A percentile compares a stretch with the other conserved stretches of the same genome.
Conservation (phyloP, 768 basidiomycete species). For the Agrocybe pediades region DNA sequence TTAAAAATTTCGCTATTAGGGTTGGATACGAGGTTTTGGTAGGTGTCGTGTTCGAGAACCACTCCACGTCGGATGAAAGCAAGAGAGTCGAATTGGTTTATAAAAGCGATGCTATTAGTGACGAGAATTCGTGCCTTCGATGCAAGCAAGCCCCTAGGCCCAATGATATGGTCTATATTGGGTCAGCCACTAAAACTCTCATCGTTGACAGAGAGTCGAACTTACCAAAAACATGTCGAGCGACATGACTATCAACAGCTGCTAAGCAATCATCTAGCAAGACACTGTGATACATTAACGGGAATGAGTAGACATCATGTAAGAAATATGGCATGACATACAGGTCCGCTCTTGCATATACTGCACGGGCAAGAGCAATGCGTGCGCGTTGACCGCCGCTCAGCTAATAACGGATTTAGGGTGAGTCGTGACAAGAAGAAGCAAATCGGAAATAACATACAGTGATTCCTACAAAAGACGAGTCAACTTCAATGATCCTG, state of each 20-base stretch:
- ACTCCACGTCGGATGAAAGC: constrained; percentile 80
- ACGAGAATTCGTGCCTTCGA: constrained; percentile 84
- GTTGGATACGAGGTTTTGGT: constrained; percentile 58
- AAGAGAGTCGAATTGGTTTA: constrained; percentile 75
- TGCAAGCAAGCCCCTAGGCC: constrained; percentile 79
- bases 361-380: constrained; percentile 82
- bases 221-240: constrained; percentile 80
- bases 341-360: constrained; percentile 91
- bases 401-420: constrained; percentile 39
- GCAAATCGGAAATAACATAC: constrained; percentile 29
- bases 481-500: neutral
- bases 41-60: constrained; percentile 76
- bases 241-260: constrained; percentile 86
- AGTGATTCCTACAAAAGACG: constrained; percentile 47
- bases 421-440: neutral
- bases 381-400: constrained; percentile 87
- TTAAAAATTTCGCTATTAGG: constrained; percentile 68
- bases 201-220: neutral
- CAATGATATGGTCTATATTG: constrained; percentile 75
- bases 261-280: constrained; percentile 91
- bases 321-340: constrained; percentile 33
- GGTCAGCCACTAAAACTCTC: neutral
- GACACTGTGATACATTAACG: constrained; percentile 38
- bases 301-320: constrained; percentile 1
- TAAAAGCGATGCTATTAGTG: constrained; percentile 86